A percentile compares a stretch with the other conserved stretches of the same genome.
These are phyloP conservation scores for Didymella glomerata DNA, from an alignment of 2,329 filamentous ascomycete species.

Conservation along the genomic window DNA sequence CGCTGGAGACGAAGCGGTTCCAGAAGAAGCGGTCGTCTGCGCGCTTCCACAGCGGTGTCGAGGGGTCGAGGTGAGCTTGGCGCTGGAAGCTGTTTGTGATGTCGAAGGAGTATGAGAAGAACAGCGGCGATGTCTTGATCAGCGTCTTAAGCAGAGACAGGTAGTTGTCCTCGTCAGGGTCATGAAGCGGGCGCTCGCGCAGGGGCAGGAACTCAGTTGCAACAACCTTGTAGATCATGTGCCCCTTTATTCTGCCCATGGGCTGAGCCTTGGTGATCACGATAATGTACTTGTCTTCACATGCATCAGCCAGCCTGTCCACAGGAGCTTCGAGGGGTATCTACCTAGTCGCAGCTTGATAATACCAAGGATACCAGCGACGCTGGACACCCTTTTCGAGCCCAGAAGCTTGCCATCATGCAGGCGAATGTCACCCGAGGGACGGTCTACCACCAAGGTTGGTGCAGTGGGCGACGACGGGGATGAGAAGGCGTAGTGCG, in stretches of 20 bases:
- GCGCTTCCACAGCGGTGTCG: constrained; percentile 83
- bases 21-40: constrained; percentile 99
- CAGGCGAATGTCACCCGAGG: constrained; percentile 87
- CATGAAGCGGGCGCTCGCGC: constrained; percentile 88
- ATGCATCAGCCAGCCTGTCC: constrained; percentile 29
- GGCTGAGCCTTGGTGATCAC: constrained; percentile 94
- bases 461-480: constrained; percentile 91
- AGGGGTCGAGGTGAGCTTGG: constrained; percentile 78
- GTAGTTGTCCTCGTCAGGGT: constrained; percentile 94
- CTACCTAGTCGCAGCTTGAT: constrained; percentile 91
- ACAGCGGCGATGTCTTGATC: constrained; percentile 87
- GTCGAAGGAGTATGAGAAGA: constrained; percentile 97
- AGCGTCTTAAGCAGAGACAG: constrained; percentile 81
- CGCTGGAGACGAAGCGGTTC: constrained; percentile 92
- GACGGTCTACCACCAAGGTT: constrained; percentile 87
- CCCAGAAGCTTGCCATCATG: constrained; percentile 79
- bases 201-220: constrained; percentile 93
- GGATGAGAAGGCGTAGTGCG: constrained; percentile 95
- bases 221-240: constrained; percentile 94
- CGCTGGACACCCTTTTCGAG: constrained; percentile 87
- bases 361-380: constrained; percentile 92
- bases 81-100: constrained; percentile 97
- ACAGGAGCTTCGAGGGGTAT: constrained; percentile 7
- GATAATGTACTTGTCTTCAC: constrained; percentile 89
- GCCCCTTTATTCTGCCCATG: constrained; percentile 89